Base-by-base conservation (phyloP, 306 rosid species). In the Betula pendula region DNA sequence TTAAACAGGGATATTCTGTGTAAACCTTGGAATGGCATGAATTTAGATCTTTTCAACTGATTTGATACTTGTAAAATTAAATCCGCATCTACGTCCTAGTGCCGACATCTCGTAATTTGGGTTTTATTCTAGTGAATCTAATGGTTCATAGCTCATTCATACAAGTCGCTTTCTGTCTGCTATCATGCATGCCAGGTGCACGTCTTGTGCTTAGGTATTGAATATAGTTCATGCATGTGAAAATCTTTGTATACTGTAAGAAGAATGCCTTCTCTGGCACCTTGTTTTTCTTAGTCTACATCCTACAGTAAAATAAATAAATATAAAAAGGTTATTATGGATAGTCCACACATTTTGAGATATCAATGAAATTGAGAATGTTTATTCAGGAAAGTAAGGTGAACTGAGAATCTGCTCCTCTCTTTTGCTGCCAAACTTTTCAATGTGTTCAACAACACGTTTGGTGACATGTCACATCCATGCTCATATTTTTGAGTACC, bases 181-280 rank as follows among this genome's bases (percentile, higher is more conserved):
- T 56, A 56, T 56, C 31, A 12, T 56, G 27, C 33, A 56, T 49
- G 63, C 15, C 63, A 56, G 63, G 63, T 56, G 63, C 63, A 56
- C 33, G 5, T 10, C 12, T 56, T 56, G 33, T 56, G 49, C 27
- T 38, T 20, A 56, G 33, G 31, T 24, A 27, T 56, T 56, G 63
- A 56, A 11, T n/a, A n/a, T 56, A 22, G 11, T 24, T 56, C 27
- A 25, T n/a, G n/a, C n/a, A n/a, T 13, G 6, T 13, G 5, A 24
- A 56, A 38, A 56, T 24, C 17, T 45, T 49, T 16, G 55, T 20
- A 49, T 49, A 3, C 13, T 56, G 63, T 56, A 10, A 4, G 63
- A 56, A 22, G 63, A 56, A 13, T 56, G 63, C 63, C 63, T 56
- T 56, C n/a, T 56, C 13, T 24, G 63, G 33, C 33, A 56, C 63